phyloP scores from a whole-genome alignment of 768 basidiomycete species.

The Boletus speciosus region DNA sequence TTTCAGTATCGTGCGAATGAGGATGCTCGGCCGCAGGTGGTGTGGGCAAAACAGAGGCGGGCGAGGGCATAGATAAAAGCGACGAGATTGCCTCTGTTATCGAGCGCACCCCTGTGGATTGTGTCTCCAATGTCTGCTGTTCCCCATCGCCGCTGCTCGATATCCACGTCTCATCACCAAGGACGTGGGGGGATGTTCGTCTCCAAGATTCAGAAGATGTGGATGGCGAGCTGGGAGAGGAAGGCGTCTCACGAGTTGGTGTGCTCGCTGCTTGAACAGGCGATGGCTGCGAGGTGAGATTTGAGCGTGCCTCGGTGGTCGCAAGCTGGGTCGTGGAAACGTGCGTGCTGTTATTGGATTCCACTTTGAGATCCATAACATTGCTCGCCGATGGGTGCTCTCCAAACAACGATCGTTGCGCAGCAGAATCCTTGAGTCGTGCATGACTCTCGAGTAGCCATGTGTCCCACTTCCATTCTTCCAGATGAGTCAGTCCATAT shows the following conservation, averaged over 20 bases:
- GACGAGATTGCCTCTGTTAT: slow-evolving; percentile 26
- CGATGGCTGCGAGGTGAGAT: not conserved
- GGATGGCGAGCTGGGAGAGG: not conserved
- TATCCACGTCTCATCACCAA: not conserved
- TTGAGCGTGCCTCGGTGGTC: not conserved
- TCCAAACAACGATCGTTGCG: slow-evolving; percentile 14
- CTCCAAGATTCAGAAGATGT: not conserved
- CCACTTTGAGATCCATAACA: not conserved
- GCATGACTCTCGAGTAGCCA: slow-evolving; percentile 71
- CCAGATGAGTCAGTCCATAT: slow-evolving; percentile 94
- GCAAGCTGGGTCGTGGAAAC: slow-evolving; percentile 2
- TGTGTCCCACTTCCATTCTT: slow-evolving; percentile 90
- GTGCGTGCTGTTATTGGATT: slow-evolving; percentile 2
- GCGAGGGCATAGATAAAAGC: slow-evolving; percentile 7
- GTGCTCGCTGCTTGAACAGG: not conserved
- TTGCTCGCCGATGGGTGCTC: slow-evolving; percentile 19
- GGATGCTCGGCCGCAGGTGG: slow-evolving; percentile 1
- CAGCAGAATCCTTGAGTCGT: slow-evolving; percentile 35
- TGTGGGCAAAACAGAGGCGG: slow-evolving; percentile 1
- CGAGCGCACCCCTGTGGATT: slow-evolving; percentile 4
- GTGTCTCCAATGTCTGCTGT: not conserved
- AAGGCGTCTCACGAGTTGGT: not conserved
- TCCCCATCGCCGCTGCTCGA: not conserved
- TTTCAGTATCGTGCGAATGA: slow-evolving; percentile 7
- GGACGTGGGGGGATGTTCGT: not conserved